Percentiles rank a stretch among this genome's conserved stretches.
phyloP scores from a whole-genome alignment of 345 rosid genomes.

The Excoecaria agallocha region DNA sequence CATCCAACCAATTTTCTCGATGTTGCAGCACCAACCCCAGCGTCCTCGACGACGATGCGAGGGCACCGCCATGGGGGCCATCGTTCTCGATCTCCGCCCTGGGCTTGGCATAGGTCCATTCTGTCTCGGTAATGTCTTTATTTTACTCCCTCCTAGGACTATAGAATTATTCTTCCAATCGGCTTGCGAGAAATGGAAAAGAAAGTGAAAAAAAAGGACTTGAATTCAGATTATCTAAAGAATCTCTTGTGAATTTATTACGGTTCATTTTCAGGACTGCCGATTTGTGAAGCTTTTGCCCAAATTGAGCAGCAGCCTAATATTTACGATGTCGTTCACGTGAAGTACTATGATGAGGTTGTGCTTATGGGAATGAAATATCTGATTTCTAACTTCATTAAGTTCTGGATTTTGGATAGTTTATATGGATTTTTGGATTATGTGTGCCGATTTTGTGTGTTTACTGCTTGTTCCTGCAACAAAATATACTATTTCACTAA shows the following conservation, averaged over 20 bases:
- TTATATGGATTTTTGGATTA: background rate
- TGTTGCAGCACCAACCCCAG: conserved; percentile 33
- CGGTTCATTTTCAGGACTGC: conserved; percentile 62
- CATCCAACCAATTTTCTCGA: background rate
- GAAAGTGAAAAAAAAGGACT: background rate
- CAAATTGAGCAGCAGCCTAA: conserved; percentile 92
- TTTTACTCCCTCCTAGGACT: background rate
- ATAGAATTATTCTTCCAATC: background rate
- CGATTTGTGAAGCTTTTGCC: conserved; percentile 87
- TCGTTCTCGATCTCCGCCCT: conserved; percentile 90
- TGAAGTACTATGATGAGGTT: conserved; percentile 92
- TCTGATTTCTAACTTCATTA: background rate
- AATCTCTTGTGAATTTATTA: background rate
- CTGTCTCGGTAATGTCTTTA: conserved; percentile 54
- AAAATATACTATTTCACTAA: no score
- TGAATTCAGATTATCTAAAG: background rate
- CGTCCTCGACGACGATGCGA: conserved; percentile 79
- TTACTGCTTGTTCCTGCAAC: no score
- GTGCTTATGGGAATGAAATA: background rate
- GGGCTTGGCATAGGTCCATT: conserved; percentile 92
- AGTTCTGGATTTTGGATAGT: background rate
- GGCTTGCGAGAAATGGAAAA: conserved; percentile 1
- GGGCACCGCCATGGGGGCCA: conserved; percentile 97
- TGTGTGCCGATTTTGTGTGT: background rate
- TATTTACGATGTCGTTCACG: conserved; percentile 91